These are phyloP conservation scores for Paraglomus occultum DNA, from an alignment of 192 early-diverging fungal species.

Conservation along the genomic window DNA sequence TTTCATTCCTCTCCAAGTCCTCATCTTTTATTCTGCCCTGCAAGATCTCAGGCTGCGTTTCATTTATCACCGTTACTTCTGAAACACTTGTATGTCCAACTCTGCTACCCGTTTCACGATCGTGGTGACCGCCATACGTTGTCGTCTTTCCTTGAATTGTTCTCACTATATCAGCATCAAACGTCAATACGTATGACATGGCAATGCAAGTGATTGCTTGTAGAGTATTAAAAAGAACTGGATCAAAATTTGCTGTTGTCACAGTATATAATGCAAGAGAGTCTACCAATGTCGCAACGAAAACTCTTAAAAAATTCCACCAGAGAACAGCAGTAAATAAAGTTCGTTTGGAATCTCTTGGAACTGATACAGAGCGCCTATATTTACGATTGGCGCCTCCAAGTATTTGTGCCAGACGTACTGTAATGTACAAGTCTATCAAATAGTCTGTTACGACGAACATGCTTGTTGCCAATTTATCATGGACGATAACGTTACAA, in stretches of 20 bases:
- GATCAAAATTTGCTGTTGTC: too few species aligned
- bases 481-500: too few species aligned
- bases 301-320: slow-evolving; percentile 23
- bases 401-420: slow-evolving; percentile 20
- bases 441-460: background rate
- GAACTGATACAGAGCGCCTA: background rate
- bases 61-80: too few species aligned
- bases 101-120: too few species aligned
- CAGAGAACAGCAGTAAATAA: slow-evolving; percentile 21
- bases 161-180: slow-evolving; percentile 26
- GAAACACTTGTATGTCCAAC: too few species aligned
- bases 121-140: too few species aligned
- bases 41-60: too few species aligned
- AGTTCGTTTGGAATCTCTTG: background rate
- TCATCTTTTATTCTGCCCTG: too few species aligned
- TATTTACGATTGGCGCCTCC: slow-evolving; percentile 13
- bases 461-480: too few species aligned
- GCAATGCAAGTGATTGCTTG: too few species aligned
- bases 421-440: slow-evolving; percentile 8
- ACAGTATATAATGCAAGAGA: background rate
- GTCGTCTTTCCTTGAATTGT: slow-evolving; percentile 4
- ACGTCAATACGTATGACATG: slow-evolving; percentile 10
- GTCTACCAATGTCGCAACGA: slow-evolving; percentile 4
- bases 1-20: too few species aligned
- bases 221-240: too few species aligned